Evolutionary conservation across 371 early-diverging fungal species (phyloP), one percentile per base, ranked within the genome.

Genomic region (Actinomortierella ambigua): DNA sequence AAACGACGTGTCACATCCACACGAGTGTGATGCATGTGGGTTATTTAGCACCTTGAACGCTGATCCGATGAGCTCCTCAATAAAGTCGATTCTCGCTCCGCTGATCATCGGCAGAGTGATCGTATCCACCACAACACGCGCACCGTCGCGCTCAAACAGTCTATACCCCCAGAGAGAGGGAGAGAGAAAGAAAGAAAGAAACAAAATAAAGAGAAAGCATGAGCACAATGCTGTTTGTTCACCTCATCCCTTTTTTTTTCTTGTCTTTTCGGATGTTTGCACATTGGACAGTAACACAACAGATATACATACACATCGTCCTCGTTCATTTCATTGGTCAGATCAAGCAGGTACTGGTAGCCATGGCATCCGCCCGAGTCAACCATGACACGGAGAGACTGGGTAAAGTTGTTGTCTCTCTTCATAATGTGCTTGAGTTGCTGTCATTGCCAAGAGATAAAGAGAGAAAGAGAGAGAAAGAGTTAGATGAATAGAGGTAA

Each of bases 351-450:
- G 79, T 96, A 95, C 77, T 96, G 96, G 75, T 90, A 95, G 28
- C 97, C 98, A 68, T 97, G 96, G 70, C 97, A 97, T 41, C 98
- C 98, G 28, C 98, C 98, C 11, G 95, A 91, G 61, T 97, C 98
- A 23, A 97, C 95, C 11, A 87, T 69, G 40, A 97, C 79, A 47
- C 97, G 87, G 55, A 97, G 75, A 63, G 84, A 78, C 61, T 86
- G 83, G 3, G 80, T 52, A 0, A 76, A 63, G 57, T 87, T 85
- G n/a, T 84, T 82, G 44, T 88, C 86, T 49, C 84, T 75, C 43
- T 57, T 40, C 41, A 86, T 83, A 57, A 91, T 90, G 20, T 71
- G 65, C 66, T 85, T 81, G 59, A 91, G 64, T 88, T 87, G 88
- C 90, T 93, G 69, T 26, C 20, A 8, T 18, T 20, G 9, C 2